A percentile compares a stretch with the other conserved stretches of the same genome.
Conservation (phyloP, 306 rosid genomes). For the Elaeagnus macrophylla region DNA sequence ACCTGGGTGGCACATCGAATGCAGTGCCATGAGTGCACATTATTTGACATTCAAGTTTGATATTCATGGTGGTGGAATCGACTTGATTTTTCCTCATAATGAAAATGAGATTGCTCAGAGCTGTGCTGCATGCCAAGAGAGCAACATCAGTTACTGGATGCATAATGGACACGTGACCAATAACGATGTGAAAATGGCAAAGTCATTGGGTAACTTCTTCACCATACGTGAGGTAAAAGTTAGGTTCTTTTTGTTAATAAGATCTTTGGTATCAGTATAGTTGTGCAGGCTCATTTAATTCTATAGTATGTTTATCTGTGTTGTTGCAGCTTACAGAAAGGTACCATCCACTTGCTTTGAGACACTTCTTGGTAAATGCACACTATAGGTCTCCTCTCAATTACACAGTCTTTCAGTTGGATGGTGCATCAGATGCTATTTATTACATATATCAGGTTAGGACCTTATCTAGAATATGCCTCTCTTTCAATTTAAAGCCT, state of each 20-base stretch:
- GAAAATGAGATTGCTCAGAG: conserved; percentile 96
- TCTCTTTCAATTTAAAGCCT: conserved; percentile 4
- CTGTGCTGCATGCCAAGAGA: conserved; percentile 75
- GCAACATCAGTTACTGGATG: conserved; percentile 72
- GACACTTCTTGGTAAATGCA: conserved; percentile 70
- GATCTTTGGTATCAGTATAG: conserved; percentile 9
- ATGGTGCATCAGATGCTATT: conserved; percentile 70
- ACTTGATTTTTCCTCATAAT: conserved; percentile 93
- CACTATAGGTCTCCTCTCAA: conserved; percentile 81
- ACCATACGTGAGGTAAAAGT: conserved; percentile 73
- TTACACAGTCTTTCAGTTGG: conserved; percentile 65
- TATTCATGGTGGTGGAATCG: conserved; percentile 98
- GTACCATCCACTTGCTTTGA: conserved; percentile 84
- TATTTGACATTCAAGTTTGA: conserved; percentile 75
- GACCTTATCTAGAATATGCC: background rate
- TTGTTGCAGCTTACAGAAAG: conserved; percentile 55
- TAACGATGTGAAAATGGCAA: conserved; percentile 89
- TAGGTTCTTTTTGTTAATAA: background rate
- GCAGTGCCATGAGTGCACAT: conserved; percentile 97
- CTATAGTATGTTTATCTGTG: conserved; percentile 12
- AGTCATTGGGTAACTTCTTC: conserved; percentile 88
- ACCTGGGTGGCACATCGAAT: conserved; percentile 98
- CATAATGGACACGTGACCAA: conserved; percentile 97
- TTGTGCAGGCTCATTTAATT: conserved; percentile 14
- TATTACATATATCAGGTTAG: conserved; percentile 78